Evolutionary conservation across 176 grass and related monocot species (phyloP).

Genomic region (Tillandsia fasciculata): DNA sequence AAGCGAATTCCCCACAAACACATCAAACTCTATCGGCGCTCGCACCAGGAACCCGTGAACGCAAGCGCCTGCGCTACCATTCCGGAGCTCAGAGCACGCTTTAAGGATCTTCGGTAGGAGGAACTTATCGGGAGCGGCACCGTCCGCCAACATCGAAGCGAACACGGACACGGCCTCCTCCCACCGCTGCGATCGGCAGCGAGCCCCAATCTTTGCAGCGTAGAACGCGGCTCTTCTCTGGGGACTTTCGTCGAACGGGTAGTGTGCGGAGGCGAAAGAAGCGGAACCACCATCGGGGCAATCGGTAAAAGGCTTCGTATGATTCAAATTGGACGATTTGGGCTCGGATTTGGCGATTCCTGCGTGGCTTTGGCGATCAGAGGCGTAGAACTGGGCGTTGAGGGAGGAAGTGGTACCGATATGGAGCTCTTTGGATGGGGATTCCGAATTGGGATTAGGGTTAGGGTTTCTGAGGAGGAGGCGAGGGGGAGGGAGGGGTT

Average conservation of each 20-base stretch:
- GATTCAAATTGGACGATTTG: not conserved
- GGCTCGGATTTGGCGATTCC: not conserved
- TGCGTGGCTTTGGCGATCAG: not conserved
- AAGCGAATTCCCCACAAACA: slow-evolving; percentile 49
- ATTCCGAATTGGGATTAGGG: not conserved
- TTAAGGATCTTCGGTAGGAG: slow-evolving; percentile 60
- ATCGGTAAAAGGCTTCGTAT: not conserved
- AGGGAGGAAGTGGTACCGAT: not conserved
- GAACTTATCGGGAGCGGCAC: slow-evolving; percentile 41
- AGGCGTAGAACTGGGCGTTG: not conserved
- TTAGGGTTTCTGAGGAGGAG: not conserved
- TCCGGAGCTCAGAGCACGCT: slow-evolving; percentile 38
- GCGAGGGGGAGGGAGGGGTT: not conserved
- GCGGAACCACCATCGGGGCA: not conserved
- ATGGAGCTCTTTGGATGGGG: not conserved
- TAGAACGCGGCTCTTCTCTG: slow-evolving; percentile 18
- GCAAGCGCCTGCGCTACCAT: slow-evolving; percentile 20
- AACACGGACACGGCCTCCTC: slow-evolving; percentile 33
- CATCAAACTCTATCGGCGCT: slow-evolving; percentile 20
- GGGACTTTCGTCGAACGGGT: slow-evolving; percentile 13
- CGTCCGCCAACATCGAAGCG: slow-evolving; percentile 34
- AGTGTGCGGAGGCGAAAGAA: not conserved
- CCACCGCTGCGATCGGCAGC: slow-evolving; percentile 38
- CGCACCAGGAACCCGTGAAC: slow-evolving; percentile 39
- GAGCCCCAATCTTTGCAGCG: slow-evolving; percentile 37